Conservation (phyloP, 345 rosid species). For the Dimocarpus longan region DNA sequence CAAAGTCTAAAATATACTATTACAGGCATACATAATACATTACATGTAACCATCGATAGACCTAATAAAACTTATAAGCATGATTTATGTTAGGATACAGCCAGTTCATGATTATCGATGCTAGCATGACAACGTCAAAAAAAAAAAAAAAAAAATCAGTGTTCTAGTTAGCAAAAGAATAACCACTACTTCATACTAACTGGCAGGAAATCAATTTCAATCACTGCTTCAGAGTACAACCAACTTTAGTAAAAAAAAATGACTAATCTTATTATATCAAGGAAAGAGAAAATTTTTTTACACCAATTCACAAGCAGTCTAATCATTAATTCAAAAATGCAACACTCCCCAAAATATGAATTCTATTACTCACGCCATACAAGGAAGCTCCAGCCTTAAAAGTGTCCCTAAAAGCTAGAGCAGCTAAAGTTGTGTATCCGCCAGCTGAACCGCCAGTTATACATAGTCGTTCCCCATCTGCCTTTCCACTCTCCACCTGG, state of each 20-base stretch:
- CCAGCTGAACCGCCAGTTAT: constrained; percentile 99
- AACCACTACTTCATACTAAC: neutral
- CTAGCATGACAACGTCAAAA: neutral
- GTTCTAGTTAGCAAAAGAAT: neutral
- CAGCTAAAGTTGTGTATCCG: constrained; percentile 92
- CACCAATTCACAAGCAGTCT: neutral
- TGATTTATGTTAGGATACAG: neutral
- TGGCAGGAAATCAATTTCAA: neutral
- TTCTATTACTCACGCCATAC: constrained; percentile 67
- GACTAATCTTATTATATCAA: neutral
- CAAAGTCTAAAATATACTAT: neutral
- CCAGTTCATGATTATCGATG: neutral
- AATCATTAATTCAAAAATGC: neutral
- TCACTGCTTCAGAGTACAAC: neutral
- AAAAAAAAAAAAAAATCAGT: neutral
- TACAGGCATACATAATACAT: neutral
- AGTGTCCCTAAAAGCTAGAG: constrained; percentile 83
- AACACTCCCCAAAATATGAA: neutral
- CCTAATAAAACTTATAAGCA: constrained; percentile 4
- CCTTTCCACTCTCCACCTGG: constrained; percentile 79
- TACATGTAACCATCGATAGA: neutral
- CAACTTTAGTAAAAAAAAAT: neutral
- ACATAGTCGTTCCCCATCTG: constrained; percentile 71
- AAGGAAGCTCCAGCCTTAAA: constrained; percentile 96
- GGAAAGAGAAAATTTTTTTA: neutral